Base-by-base conservation (phyloP, 176 grass and related monocot genomes). In the Pharus latifolius region DNA sequence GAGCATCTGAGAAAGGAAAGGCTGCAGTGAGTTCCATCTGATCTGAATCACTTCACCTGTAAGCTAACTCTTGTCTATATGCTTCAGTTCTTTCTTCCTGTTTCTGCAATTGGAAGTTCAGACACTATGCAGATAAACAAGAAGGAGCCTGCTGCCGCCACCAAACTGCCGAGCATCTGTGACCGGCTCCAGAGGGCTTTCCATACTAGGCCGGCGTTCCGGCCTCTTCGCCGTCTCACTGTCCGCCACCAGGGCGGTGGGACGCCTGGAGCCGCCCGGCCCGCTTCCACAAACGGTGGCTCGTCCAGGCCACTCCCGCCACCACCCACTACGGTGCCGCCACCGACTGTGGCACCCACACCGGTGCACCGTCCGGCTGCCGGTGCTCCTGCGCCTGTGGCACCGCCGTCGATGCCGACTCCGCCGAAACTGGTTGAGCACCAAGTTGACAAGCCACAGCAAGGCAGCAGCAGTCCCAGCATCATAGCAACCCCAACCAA, bases 101-200 rank as follows among this genome's bases (percentile, higher is more conserved):
- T 37, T 0, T 6, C 32, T 37, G 43, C 68, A 52, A 13, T 10
- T 34, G n/a, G 1, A 60, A 51, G 43, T 19, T 60, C 16, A 40
- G 42, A 19, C 32, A 16, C 1, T 32, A 85, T 85, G 82, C 82
- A 85, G 75, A 58, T 40, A 46, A 53, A 51, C 9, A 73, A 16
- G 74, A 42, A 60, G 54, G 60, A 69, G 5, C n/a, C 60, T 3
- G 8, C 38, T 10, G 34, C 34, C 11, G 11, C 16, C 12, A 20
- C 14, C 34, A 61, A 74, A 51, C 37, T 33, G 61, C 28, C 61
- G 34, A 27, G 61, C 61, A 38, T 85, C 69, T 74, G 69, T 23
- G 63, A 73, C 60, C 60, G 69, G 61, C 53, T 85, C 25, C 75
- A 79, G 28, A 46, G 9, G 23, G 75, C 75, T 40, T 85, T 85